Evolutionary conservation across 257 asterid species (phyloP).

Genomic region (Ilex aquifolium): DNA sequence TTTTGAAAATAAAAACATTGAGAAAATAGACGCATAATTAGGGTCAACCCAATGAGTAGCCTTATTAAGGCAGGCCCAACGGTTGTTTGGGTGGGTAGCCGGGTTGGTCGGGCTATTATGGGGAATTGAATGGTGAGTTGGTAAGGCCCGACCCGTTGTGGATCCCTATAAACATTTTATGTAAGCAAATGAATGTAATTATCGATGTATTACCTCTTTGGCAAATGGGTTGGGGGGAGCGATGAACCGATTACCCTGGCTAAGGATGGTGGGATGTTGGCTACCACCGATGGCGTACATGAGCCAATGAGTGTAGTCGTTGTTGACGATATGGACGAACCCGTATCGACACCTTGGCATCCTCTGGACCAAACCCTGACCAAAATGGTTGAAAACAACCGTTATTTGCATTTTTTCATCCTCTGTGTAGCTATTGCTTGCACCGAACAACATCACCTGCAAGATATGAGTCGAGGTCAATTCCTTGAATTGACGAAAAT

Average conservation of each 20-base stretch:
- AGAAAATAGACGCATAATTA: no score
- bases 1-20: no score
- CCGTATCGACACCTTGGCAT: slow-evolving; percentile 61
- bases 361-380: slow-evolving; percentile 47
- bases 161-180: no score
- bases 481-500: no score
- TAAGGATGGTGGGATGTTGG: slow-evolving; percentile 42
- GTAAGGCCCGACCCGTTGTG: no score
- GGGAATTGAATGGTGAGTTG: no score
- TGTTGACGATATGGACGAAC: slow-evolving; percentile 47
- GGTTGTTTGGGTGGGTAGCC: no score
- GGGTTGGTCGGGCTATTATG: no score
- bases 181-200: not conserved
- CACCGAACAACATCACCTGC: slow-evolving; percentile 62
- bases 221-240: slow-evolving; percentile 47
- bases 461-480: not conserved
- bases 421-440: slow-evolving; percentile 25
- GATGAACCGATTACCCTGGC: slow-evolving; percentile 55
- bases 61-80: no score
- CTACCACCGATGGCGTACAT: slow-evolving; percentile 84
- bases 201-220: slow-evolving; percentile 44
- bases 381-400: slow-evolving; percentile 60
- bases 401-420: slow-evolving; percentile 60
- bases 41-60: no score
- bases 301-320: slow-evolving; percentile 50